Evolutionary conservation across 306 rosid genomes (phyloP).

Genomic region (Citrullus amarus): DNA sequence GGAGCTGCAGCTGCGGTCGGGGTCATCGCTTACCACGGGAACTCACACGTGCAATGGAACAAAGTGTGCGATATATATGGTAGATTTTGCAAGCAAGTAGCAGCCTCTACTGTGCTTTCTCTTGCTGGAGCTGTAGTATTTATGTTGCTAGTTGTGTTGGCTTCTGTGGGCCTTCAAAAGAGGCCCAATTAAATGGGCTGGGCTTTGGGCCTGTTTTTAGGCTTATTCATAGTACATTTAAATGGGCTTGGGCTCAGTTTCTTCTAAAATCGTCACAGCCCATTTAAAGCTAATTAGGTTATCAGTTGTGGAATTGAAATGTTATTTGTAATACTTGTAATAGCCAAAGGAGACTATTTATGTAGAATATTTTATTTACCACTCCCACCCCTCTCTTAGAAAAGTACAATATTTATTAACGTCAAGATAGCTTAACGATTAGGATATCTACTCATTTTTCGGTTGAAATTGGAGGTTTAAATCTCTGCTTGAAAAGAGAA

Average conservation of each 20-base stretch:
- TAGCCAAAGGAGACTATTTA: neutral
- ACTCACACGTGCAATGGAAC: constrained; percentile 66
- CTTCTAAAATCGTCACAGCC: neutral
- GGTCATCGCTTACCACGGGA: constrained; percentile 46
- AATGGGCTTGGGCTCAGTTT: neutral
- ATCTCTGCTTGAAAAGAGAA: too few relatives aligned
- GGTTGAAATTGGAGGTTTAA: too few relatives aligned
- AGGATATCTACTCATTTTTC: too few relatives aligned
- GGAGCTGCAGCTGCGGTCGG: constrained; percentile 56
- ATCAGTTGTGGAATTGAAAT: neutral
- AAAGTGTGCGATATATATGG: constrained; percentile 58
- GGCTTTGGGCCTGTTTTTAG: neutral
- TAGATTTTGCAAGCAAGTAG: constrained; percentile 37
- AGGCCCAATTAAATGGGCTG: constrained; percentile 1
- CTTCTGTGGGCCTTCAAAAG: constrained; percentile 19
- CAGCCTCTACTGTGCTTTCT: constrained; percentile 37
- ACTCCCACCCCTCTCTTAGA: neutral
- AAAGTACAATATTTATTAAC: too few relatives aligned
- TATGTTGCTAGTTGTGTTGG: constrained; percentile 27
- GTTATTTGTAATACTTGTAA: neutral
- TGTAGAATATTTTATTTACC: neutral
- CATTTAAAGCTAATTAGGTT: neutral
- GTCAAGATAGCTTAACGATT: too few relatives aligned
- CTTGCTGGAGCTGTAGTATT: constrained; percentile 32
- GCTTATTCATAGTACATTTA: neutral